Conservation (phyloP, 306 rosid genomes). For the Prunus davidiana region DNA sequence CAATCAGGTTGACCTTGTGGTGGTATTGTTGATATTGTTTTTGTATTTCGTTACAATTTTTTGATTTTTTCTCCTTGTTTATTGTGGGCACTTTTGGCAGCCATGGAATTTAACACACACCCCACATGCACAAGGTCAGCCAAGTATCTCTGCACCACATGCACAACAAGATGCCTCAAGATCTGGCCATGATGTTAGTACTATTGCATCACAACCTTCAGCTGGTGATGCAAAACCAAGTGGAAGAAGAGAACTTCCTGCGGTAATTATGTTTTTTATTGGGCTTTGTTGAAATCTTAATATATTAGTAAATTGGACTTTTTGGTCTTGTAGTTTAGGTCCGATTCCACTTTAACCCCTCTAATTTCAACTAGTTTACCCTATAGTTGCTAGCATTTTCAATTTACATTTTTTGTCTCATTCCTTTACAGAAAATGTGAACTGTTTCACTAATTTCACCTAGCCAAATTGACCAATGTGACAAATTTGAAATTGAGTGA, state of each 20-base stretch:
- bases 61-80: slow-evolving; percentile 23
- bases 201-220: slow-evolving; percentile 46
- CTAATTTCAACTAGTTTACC: not conserved
- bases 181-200: slow-evolving; percentile 30
- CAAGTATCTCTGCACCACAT: slow-evolving; percentile 43
- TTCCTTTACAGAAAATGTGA: not conserved
- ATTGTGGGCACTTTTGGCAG: slow-evolving; percentile 43
- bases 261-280: slow-evolving; percentile 39
- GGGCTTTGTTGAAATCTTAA: not conserved
- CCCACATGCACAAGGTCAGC: slow-evolving; percentile 48
- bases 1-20: slow-evolving; percentile 58
- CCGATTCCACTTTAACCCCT: not conserved
- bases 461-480: not conserved
- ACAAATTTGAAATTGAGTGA: not conserved
- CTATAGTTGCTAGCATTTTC: not conserved
- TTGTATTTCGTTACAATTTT: not conserved
- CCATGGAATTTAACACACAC: slow-evolving; percentile 52
- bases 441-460: not conserved
- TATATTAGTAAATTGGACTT: not conserved
- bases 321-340: not conserved
- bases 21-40: slow-evolving; percentile 21
- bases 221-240: slow-evolving; percentile 44
- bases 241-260: slow-evolving; percentile 78
- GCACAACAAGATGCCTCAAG: slow-evolving; percentile 39
- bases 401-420: not conserved